These are phyloP conservation scores for Penicillium rolfsii DNA, from an alignment of 2,329 filamentous ascomycete genomes.

Conservation along the genomic window DNA sequence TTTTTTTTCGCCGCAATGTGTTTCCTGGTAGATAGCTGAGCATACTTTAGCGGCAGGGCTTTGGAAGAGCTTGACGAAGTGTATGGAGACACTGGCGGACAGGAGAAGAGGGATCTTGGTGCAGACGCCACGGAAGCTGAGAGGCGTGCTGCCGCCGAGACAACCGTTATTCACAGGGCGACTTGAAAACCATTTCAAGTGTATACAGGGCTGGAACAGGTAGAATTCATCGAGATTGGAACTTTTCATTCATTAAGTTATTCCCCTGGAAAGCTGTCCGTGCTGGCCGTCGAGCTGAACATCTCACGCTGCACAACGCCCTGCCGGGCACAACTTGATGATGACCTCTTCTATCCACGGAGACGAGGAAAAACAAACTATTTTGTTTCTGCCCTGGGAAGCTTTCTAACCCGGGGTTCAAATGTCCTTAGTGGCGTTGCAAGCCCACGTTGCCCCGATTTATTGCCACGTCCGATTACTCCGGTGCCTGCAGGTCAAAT, in stretches of 20 bases:
- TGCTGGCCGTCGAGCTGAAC: not conserved
- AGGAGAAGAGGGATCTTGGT: slow-evolving; percentile 1
- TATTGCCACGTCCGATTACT: not conserved
- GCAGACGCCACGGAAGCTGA: not conserved
- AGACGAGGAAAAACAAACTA: not conserved
- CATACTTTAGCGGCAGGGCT: not conserved
- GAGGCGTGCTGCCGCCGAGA: not conserved
- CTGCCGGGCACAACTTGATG: not conserved
- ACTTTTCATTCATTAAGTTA: not conserved
- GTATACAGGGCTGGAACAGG: not conserved
- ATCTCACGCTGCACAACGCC: not conserved
- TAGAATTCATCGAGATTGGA: not conserved
- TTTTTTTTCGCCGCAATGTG: slow-evolving; percentile 4
- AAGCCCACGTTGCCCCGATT: not conserved
- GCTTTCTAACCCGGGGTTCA: not conserved
- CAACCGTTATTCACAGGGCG: not conserved
- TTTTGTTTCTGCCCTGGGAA: not conserved
- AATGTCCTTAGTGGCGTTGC: not conserved
- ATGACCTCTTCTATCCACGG: not conserved
- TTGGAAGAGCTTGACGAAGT: slow-evolving; percentile 12
- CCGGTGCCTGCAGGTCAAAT: not conserved
- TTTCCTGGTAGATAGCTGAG: slow-evolving; percentile 1
- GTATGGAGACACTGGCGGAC: not conserved
- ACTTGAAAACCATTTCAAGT: not conserved
- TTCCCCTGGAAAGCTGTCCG: not conserved